Base-by-base conservation (phyloP, 345 rosid genomes). In the Erysimum cheiranthoides region DNA sequence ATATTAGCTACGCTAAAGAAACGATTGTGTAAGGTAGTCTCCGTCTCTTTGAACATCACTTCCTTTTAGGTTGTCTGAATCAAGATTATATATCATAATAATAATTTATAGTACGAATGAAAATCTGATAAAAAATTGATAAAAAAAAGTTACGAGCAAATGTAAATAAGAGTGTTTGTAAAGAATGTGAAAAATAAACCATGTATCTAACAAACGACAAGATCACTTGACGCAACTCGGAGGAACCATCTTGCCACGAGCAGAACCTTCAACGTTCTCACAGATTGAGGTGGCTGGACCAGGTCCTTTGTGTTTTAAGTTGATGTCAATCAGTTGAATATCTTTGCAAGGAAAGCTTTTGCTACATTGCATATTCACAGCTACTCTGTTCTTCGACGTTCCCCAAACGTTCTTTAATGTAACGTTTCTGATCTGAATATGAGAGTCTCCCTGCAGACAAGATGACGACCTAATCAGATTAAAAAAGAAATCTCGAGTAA, bases 401-500 rank as follows among this genome's bases (percentile, higher is more conserved):
- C 81, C 85, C 83, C 81, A 27, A 0, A 76, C 64, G 56, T 76
- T 76, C 18, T 42, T 67, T 6, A 56, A 73, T 28, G 54, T 79
- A 18, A 82, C 52, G 25, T 75, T 73, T 56, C 35, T 50, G 13
- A 82, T 79, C 31, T 79, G 75, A 57, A 82, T 63, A 14, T 72
- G 80, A 17, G 85, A 79, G 0, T 76, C 71, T 18, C 67, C 57
- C 82, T 82, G 52, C 16, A 8, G 2, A 40, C 17, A 60, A 38
- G 39, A 38, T 27, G 5, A n/a, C 13, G 49, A 65, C 12, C n/a
- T 38, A 35, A 35, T 21, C 35, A 47, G 34, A 8, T 18, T 1
- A 8, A 56, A 43, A 32, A 8, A 36, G 8, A 36, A 10, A 8
- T 27, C 6, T 3, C 5, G 5, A 36, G 35, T 3, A 52, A 14